Conservation (phyloP, 306 rosid genomes). For the Cucurbita maxima region DNA sequence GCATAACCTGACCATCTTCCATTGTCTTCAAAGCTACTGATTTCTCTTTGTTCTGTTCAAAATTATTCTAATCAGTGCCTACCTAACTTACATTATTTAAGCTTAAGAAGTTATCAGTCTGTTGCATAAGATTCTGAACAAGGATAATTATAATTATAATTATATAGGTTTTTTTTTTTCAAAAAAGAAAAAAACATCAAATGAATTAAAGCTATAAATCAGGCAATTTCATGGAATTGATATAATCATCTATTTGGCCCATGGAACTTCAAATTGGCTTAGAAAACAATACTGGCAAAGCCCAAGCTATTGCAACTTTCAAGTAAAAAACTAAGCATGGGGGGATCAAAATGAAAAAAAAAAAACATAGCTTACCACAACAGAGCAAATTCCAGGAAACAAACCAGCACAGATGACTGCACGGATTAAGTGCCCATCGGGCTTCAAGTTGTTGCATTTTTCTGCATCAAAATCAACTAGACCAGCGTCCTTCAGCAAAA, state of each 20-base stretch:
- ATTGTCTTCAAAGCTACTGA: conserved; percentile 67
- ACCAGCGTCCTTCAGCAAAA: conserved; percentile 58
- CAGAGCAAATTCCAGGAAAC: conserved; percentile 87
- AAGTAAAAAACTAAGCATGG: no score
- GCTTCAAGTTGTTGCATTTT: conserved; percentile 44
- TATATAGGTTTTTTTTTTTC: not conserved
- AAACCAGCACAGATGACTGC: conserved; percentile 71
- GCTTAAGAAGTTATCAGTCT: not conserved
- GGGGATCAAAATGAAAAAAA: no score
- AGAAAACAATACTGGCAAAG: no score
- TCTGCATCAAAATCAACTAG: conserved; percentile 37
- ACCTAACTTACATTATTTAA: not conserved
- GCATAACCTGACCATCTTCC: conserved; percentile 83
- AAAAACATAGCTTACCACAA: conserved; percentile 45
- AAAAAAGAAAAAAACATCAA: not conserved
- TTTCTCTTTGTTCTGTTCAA: conserved; percentile 71
- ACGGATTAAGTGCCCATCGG: conserved; percentile 57
- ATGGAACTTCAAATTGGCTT: no score
- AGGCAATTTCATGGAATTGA: not conserved
- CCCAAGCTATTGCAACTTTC: no score
- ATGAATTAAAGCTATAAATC: not conserved
- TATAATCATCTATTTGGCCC: no score
- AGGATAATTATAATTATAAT: not conserved
- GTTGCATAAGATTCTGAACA: not conserved
- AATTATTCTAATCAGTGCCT: conserved; percentile 9